phyloP scores from a whole-genome alignment of 768 basidiomycete genomes.

The Mycena alexandri region DNA sequence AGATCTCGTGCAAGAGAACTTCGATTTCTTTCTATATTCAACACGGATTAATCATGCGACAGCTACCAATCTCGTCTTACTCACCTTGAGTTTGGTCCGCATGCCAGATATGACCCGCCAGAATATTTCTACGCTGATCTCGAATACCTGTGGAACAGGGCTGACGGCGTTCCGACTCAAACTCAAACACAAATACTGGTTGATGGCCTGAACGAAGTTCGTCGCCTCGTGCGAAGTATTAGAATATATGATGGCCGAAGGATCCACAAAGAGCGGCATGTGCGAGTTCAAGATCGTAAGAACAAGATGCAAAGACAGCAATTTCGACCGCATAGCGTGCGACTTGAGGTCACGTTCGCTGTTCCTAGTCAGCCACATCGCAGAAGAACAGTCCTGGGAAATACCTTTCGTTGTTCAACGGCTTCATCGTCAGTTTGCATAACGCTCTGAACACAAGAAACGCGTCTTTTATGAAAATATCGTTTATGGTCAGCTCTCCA shows the following conservation, averaged over 20 bases:
- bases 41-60: conserved; percentile 28
- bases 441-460: conserved; percentile 97
- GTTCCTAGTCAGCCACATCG: conserved; percentile 30
- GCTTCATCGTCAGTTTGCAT: conserved; percentile 98
- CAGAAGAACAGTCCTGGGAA: conserved; percentile 11
- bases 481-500: conserved; percentile 76
- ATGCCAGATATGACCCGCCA: conserved; percentile 96
- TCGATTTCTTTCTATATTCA: conserved; percentile 94
- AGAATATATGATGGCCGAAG: conserved; percentile 91
- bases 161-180: conserved; percentile 96
- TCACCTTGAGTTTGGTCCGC: conserved; percentile 95
- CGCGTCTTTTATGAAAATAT: conserved; percentile 96
- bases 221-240: conserved; percentile 90
- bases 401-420: conserved; percentile 92
- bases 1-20: conserved; percentile 98
- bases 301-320: conserved; percentile 94
- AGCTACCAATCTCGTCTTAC: conserved; percentile 25
- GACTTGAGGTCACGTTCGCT: conserved; percentile 97
- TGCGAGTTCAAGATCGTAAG: conserved; percentile 93
- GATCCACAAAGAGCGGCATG: conserved; percentile 90
- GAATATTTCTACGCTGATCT: conserved; percentile 98
- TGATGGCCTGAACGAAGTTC: conserved; percentile 92
- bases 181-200: conserved; percentile 94
- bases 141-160: conserved; percentile 96
- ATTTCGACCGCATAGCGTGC: conserved; percentile 96